Evolutionary conservation across 345 rosid genomes (phyloP).

Genomic region (Psidium guajava): DNA sequence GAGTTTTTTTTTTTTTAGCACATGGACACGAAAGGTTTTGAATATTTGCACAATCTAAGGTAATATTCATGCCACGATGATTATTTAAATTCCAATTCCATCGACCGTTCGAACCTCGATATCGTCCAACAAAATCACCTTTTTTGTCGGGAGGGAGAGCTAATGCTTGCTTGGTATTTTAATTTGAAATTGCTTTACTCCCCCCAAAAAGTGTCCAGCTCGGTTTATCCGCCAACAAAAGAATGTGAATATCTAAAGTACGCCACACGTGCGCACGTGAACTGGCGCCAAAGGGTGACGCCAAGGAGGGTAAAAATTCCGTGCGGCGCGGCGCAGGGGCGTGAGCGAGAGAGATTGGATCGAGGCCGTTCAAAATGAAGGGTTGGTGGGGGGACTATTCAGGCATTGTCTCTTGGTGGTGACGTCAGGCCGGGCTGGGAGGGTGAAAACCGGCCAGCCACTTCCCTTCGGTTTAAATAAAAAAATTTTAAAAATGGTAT

Average conservation of each 20-base stretch:
- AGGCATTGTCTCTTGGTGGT: not conserved
- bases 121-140: not conserved
- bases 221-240: not conserved
- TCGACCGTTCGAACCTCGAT: too few relatives aligned
- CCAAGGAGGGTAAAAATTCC: accelerated
- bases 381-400: not conserved
- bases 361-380: not conserved
- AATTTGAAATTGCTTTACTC: too few relatives aligned
- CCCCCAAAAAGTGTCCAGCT: too few relatives aligned
- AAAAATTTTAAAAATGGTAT: too few relatives aligned
- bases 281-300: not conserved
- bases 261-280: not conserved
- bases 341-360: not conserved
- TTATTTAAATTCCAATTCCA: not conserved
- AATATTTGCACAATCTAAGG: not conserved
- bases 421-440: not conserved
- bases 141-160: not conserved
- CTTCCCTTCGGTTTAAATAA: not conserved
- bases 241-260: not conserved
- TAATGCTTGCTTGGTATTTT: too few relatives aligned
- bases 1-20: not conserved
- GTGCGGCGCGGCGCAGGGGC: too few relatives aligned
- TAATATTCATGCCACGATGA: not conserved
- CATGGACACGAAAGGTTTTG: not conserved
- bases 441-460: not conserved